These are phyloP conservation scores for Thozetella sp. DNA, from an alignment of 495 filamentous ascomycete species.

Conservation along the genomic window DNA sequence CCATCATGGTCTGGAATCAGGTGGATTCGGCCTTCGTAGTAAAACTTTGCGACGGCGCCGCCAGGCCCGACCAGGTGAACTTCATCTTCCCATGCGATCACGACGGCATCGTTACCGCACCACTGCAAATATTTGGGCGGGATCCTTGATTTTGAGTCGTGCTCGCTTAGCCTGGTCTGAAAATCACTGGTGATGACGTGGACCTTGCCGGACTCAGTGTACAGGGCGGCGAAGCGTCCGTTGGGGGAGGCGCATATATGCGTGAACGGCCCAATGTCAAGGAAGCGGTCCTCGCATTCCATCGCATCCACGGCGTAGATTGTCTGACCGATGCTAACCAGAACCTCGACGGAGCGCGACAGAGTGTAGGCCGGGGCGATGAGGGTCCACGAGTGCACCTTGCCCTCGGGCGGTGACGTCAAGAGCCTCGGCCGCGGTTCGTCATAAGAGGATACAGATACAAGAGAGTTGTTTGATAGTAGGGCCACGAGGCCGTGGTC, in stretches of 20 bases:
- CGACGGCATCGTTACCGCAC: constrained; percentile 95
- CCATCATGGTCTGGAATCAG: constrained; percentile 88
- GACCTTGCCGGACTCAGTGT: constrained; percentile 81
- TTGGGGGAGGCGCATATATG: constrained; percentile 90
- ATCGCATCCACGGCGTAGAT: constrained; percentile 84
- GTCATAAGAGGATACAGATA: constrained; percentile 85
- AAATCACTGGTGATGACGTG: constrained; percentile 96
- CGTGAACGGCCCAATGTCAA: constrained; percentile 90
- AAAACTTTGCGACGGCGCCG: constrained; percentile 78
- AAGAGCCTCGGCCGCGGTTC: constrained; percentile 88
- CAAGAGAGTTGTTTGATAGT: constrained; percentile 82
- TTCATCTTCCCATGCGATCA: constrained; percentile 97
- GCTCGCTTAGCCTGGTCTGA: constrained; percentile 86
- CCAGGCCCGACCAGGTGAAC: constrained; percentile 92
- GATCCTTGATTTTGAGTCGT: constrained; percentile 85
- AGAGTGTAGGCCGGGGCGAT: constrained; percentile 88
- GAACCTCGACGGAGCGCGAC: constrained; percentile 92
- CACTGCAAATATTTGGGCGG: constrained; percentile 86
- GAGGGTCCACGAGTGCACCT: constrained; percentile 86
- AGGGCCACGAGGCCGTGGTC: constrained; percentile 90
- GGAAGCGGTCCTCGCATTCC: constrained; percentile 86
- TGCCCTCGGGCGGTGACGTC: constrained; percentile 73
- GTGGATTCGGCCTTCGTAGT: constrained; percentile 90
- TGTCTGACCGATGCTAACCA: constrained; percentile 84
- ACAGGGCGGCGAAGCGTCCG: constrained; percentile 83